Percentiles rank a stretch among this genome's conserved stretches.
Conservation (phyloP, 768 basidiomycete species). For the Tricholoma sp. region DNA sequence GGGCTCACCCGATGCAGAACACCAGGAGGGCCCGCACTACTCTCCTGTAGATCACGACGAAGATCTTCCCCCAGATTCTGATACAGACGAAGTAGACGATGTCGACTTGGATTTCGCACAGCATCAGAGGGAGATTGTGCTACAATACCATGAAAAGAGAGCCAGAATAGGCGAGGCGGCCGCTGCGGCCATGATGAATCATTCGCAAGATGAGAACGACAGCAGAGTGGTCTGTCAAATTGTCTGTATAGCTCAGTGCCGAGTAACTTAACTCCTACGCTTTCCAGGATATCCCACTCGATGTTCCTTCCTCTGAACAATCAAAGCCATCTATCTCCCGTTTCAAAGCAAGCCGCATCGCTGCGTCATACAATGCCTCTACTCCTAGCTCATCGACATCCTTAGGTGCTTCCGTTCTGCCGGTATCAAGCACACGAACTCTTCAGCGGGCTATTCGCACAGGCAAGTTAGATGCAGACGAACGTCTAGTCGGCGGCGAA, state of each 20-base stretch:
- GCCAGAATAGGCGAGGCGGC: conserved; percentile 49
- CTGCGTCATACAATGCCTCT: conserved; percentile 42
- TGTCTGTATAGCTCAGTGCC: conserved; percentile 2
- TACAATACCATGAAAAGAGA: conserved; percentile 67
- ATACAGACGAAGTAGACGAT: conserved; percentile 43
- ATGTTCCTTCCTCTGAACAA: conserved; percentile 33
- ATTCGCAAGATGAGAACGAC: conserved; percentile 38
- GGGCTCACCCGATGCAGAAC: conserved; percentile 23
- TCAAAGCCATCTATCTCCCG: conserved; percentile 53
- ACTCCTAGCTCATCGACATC: conserved; percentile 30
- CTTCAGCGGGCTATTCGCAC: conserved; percentile 48
- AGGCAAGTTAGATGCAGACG: conserved; percentile 49
- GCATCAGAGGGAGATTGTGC: conserved; percentile 70
- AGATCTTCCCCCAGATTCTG: conserved; percentile 2
- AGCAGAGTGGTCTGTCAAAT: conserved; percentile 31
- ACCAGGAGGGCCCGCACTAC: background rate
- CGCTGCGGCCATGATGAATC: conserved; percentile 44
- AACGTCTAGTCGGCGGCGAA: conserved; percentile 45
- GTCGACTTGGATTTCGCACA: conserved; percentile 57
- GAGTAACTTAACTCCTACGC: conserved; percentile 1
- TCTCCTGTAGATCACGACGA: background rate
- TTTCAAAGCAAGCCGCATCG: conserved; percentile 58
- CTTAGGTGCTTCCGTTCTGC: conserved; percentile 36
- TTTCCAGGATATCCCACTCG: conserved; percentile 36
- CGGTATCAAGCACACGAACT: conserved; percentile 40